Conservation (phyloP, 306 rosid species). For the Vigna unguiculata region DNA sequence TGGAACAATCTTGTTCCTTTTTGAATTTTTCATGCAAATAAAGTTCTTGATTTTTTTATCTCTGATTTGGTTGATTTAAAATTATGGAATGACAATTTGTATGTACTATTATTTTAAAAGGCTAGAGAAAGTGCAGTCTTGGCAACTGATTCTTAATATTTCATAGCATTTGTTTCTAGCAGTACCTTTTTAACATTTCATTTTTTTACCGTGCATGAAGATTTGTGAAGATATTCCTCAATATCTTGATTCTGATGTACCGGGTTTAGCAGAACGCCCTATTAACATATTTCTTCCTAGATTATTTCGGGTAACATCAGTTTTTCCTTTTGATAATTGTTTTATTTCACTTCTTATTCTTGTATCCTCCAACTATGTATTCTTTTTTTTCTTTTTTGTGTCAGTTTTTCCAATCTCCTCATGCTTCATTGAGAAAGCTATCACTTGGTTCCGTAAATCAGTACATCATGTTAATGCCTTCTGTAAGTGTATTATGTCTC, state of each 20-base stretch:
- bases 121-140: slow-evolving; percentile 18
- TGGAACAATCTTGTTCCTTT: background rate
- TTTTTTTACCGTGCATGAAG: slow-evolving; percentile 50
- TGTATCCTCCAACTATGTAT: slow-evolving; percentile 21
- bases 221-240: slow-evolving; percentile 99
- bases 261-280: slow-evolving; percentile 97
- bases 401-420: slow-evolving; percentile 97
- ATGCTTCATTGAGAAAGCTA: slow-evolving; percentile 81
- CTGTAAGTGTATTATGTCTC: slow-evolving; percentile 64
- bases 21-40: slow-evolving; percentile 1
- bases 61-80: slow-evolving; percentile 23
- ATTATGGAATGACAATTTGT: slow-evolving; percentile 18
- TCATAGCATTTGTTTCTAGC: slow-evolving; percentile 5
- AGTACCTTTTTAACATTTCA: slow-evolving; percentile 18
- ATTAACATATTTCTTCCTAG: slow-evolving; percentile 87
- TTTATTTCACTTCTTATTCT: slow-evolving; percentile 9
- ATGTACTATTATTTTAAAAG: slow-evolving; percentile 7
- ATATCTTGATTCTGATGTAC: slow-evolving; percentile 87
- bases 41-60: slow-evolving; percentile 14
- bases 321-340: slow-evolving; percentile 22
- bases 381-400: slow-evolving; percentile 19
- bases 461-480: slow-evolving; percentile 94
- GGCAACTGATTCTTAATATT: slow-evolving; percentile 26
- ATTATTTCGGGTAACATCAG: slow-evolving; percentile 71
- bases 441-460: slow-evolving; percentile 97